Conservation (phyloP, 2,329 filamentous ascomycete species). For the Chaetomium sp. region DNA sequence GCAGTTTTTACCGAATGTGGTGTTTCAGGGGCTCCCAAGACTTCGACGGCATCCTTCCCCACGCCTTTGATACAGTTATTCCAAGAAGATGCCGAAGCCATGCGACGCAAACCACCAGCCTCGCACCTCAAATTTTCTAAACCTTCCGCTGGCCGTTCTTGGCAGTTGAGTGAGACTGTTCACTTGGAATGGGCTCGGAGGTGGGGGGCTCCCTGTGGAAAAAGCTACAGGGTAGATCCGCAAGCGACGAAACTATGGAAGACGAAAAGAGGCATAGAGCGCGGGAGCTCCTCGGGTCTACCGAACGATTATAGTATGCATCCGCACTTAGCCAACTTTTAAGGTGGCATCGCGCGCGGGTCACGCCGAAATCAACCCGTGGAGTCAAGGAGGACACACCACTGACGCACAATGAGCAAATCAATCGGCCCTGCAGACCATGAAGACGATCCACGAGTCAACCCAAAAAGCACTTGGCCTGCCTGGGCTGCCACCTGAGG, state of each 20-base stretch:
- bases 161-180: neutral
- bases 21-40: neutral
- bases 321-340: no score
- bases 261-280: neutral
- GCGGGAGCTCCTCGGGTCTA: neutral
- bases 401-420: no score
- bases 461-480: neutral
- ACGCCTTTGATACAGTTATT: neutral
- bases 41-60: neutral
- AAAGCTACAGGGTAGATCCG: neutral
- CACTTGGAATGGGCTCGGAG: neutral
- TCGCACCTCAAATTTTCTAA: neutral
- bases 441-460: no score
- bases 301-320: neutral
- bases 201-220: neutral
- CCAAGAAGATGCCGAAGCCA: neutral
- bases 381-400: no score
- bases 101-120: neutral
- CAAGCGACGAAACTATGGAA: neutral
- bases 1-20: neutral
- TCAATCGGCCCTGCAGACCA: no score
- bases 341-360: no score
- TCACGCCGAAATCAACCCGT: no score
- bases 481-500: no score
- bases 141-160: neutral